A percentile compares a stretch with the other conserved stretches of the same genome.
phyloP scores from a whole-genome alignment of 2,329 filamentous ascomycete species.

The Polytolypa hystricis region DNA sequence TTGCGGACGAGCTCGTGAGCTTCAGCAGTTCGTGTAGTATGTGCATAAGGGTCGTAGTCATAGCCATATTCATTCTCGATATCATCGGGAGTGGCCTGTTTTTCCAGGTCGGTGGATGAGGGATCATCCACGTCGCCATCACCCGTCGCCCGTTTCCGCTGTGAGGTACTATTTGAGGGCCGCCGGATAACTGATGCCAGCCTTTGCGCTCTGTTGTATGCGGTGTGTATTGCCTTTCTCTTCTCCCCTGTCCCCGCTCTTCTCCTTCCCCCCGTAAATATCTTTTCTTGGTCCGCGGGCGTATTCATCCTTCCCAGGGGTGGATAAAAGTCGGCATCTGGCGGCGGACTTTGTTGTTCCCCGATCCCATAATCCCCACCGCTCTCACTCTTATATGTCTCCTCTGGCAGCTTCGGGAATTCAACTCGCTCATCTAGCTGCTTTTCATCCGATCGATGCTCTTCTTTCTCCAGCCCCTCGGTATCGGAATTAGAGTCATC shows the following conservation, averaged over 20 bases:
- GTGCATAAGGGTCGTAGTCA: conserved; percentile 12
- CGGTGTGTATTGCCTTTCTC: conserved; percentile 23
- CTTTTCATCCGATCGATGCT: too few species aligned
- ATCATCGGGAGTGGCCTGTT: conserved; percentile 20
- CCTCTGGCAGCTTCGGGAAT: too few species aligned
- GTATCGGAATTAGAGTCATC: conserved; percentile 2
- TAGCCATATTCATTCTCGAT: conserved; percentile 12
- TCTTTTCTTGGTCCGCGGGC: too few species aligned
- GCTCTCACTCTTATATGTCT: too few species aligned
- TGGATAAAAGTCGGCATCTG: too few species aligned
- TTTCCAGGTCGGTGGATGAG: conserved; percentile 1
- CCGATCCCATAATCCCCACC: too few species aligned
- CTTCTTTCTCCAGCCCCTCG: too few species aligned
- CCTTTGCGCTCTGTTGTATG: conserved; percentile 24
- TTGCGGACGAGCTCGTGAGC: conserved; percentile 24
- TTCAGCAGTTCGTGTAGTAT: conserved; percentile 16
- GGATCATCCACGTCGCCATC: too few species aligned
- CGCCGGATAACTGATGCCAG: conserved; percentile 25
- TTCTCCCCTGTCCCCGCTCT: conserved; percentile 22
- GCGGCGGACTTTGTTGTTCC: too few species aligned
- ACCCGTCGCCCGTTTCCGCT: conserved; percentile 15
- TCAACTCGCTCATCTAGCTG: too few species aligned
- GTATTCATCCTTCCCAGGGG: too few species aligned
- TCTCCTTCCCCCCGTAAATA: conserved; percentile 9
- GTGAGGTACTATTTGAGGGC: conserved; percentile 16